A percentile compares a stretch with the other conserved stretches of the same genome.
Evolutionary conservation across 345 rosid genomes (phyloP).

Genomic region (Clausena lansium): DNA sequence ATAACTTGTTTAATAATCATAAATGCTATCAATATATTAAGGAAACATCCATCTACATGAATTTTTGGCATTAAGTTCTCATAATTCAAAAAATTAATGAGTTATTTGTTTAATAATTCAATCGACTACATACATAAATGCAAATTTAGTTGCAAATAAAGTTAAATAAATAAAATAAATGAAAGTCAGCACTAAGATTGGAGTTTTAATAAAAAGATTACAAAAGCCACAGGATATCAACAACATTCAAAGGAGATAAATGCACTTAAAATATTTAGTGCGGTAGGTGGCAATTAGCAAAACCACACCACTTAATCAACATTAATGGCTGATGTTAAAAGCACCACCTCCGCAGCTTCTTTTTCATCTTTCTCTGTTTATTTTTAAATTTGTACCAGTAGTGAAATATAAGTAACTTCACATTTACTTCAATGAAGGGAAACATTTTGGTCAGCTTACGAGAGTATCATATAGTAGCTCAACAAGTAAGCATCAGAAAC

Average conservation of each 20-base stretch:
- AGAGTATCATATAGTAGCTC: neutral
- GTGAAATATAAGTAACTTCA: neutral
- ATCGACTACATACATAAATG: neutral
- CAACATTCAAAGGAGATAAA: conserved; percentile 1
- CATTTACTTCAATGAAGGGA: neutral
- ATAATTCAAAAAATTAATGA: neutral
- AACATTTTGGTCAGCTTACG: neutral
- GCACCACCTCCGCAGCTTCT: neutral
- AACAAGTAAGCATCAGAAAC: neutral
- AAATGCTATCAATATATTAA: neutral
- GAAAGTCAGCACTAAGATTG: neutral
- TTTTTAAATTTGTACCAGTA: neutral
- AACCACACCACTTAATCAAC: conserved; percentile 18
- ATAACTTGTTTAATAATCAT: no score
- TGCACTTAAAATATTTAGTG: conserved; percentile 13
- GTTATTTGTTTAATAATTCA: neutral
- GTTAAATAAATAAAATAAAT: neutral
- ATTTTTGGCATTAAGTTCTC: neutral
- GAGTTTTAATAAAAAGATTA: neutral
- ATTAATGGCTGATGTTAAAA: conserved; percentile 16
- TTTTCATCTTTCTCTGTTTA: neutral
- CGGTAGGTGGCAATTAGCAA: conserved; percentile 18
- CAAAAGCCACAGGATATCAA: neutral
- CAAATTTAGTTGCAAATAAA: neutral
- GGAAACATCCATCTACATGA: neutral